A percentile compares a stretch with the other conserved stretches of the same genome.
phyloP scores from a whole-genome alignment of 2,329 filamentous ascomycete species.

The Botrytis squamosa region DNA sequence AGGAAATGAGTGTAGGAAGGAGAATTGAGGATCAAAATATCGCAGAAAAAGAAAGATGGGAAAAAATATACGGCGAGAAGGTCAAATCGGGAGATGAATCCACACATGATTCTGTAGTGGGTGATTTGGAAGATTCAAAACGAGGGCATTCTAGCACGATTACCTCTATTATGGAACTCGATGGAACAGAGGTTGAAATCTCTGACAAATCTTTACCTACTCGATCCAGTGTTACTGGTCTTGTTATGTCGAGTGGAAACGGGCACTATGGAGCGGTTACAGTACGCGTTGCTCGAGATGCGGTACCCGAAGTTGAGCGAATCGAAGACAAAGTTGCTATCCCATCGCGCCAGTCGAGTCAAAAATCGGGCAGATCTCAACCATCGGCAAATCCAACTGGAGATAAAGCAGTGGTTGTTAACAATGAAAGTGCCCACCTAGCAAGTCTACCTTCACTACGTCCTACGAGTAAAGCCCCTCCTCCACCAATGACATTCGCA shows the following conservation, averaged over 20 bases:
- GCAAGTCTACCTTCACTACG: slow-evolving; percentile 34
- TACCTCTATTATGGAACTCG: slow-evolving; percentile 40
- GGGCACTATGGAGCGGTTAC: slow-evolving; percentile 39
- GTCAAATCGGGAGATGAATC: slow-evolving; percentile 36
- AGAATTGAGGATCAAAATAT: slow-evolving; percentile 62
- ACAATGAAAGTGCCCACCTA: slow-evolving; percentile 39
- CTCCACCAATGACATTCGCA: slow-evolving; percentile 43
- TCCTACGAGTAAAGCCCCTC: slow-evolving; percentile 34
- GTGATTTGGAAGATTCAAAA: slow-evolving; percentile 50
- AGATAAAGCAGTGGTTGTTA: slow-evolving; percentile 38
- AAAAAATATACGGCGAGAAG: slow-evolving; percentile 70
- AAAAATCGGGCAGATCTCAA: slow-evolving; percentile 22
- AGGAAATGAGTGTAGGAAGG: slow-evolving; percentile 70
- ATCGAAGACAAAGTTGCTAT: slow-evolving; percentile 41
- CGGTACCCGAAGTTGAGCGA: slow-evolving; percentile 52
- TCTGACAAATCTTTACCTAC: slow-evolving; percentile 40
- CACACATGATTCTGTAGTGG: slow-evolving; percentile 36
- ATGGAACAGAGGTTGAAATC: slow-evolving; percentile 55
- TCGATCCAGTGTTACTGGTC: slow-evolving; percentile 40
- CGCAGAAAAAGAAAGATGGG: slow-evolving; percentile 69
- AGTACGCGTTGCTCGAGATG: slow-evolving; percentile 31
- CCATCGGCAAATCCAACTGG: slow-evolving; percentile 37
- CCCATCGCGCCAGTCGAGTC: slow-evolving; percentile 45
- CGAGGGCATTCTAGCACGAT: slow-evolving; percentile 33
- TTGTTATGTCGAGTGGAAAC: slow-evolving; percentile 46